A percentile compares a stretch with the other conserved stretches of the same genome.
Evolutionary conservation across 75 land plant genomes (phyloP).

Genomic region (Sequoia sempervirens): DNA sequence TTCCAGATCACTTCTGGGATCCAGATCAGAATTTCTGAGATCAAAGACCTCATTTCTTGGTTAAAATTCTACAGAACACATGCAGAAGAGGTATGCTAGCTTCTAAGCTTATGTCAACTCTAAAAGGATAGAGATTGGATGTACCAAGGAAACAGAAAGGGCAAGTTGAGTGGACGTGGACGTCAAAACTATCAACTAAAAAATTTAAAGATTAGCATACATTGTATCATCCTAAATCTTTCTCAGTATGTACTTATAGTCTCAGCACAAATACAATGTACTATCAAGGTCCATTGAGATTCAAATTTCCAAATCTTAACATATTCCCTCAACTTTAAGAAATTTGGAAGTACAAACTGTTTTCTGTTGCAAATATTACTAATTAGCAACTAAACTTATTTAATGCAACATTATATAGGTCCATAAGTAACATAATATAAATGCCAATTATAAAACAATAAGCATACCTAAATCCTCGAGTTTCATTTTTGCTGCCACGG

Average conservation of each 20-base stretch:
- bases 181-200: neutral
- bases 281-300: neutral
- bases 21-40: neutral
- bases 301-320: neutral
- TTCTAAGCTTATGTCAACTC: neutral
- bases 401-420: neutral
- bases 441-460: neutral
- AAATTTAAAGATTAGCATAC: neutral
- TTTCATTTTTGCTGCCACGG: conserved; percentile 87
- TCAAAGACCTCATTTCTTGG: neutral
- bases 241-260: neutral
- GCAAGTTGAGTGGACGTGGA: neutral
- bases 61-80: neutral
- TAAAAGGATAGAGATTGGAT: neutral
- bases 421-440: neutral
- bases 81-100: neutral
- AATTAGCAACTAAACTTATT: neutral
- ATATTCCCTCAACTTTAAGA: neutral
- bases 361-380: neutral
- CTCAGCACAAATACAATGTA: neutral
- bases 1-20: neutral
- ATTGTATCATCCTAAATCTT: neutral
- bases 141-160: neutral
- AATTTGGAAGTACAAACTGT: neutral
- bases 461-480: conserved; percentile 85